Evolutionary conservation across 2,329 filamentous ascomycete species (phyloP), one percentile per base, ranked within the genome.

Genomic region (Ophiocordyceps camponoti-floridani): DNA sequence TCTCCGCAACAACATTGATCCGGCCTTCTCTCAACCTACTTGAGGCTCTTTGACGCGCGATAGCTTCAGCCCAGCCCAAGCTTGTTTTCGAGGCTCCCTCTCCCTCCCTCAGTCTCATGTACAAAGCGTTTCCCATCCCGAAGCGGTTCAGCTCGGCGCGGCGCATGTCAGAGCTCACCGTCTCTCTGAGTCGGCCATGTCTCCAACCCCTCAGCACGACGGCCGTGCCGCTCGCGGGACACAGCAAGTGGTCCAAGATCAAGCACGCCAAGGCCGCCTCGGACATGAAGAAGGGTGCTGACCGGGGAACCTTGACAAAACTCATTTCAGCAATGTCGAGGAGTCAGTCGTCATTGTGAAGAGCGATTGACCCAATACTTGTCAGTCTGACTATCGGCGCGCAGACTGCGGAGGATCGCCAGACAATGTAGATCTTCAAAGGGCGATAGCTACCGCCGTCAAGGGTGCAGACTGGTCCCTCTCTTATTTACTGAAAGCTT

Each of bases 181-280:
- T 5, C 3, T 23, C 23, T 23, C 23, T 70, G 50, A 77, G 72
- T 51, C 62, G 60, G 37, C 62, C 61, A 60, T 74, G 69, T 50
- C 57, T 63, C 46, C 70, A 73, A 45, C 55, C 60, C 33, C 69
- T 81, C 47, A 60, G 60, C 45, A 66, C 65, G 14, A 69, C 66
- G 14, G 51, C 67, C 9, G 47, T 54, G 8, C 56, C 63, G 13
- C 62, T 64, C 48, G 79, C 82, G 23, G 87, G 87, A 13, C 87
- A 94, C 64, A 94, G 82, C 62, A 83, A 87, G 59, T 98, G 91
- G 91, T 87, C 86, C 47, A 94, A 91, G 56, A 96, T 95, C 64
- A 84, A 82, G 58, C 91, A 96, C 62, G 86, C 91, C 61, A 98
- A 98, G 63, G 87, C 82, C 44, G 84, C 81, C 49, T 82, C 80